Percentiles rank a stretch among this genome's conserved stretches.
These are phyloP conservation scores for Didymella lethalis DNA, from an alignment of 2,329 filamentous ascomycete species.

Conservation along the genomic window DNA sequence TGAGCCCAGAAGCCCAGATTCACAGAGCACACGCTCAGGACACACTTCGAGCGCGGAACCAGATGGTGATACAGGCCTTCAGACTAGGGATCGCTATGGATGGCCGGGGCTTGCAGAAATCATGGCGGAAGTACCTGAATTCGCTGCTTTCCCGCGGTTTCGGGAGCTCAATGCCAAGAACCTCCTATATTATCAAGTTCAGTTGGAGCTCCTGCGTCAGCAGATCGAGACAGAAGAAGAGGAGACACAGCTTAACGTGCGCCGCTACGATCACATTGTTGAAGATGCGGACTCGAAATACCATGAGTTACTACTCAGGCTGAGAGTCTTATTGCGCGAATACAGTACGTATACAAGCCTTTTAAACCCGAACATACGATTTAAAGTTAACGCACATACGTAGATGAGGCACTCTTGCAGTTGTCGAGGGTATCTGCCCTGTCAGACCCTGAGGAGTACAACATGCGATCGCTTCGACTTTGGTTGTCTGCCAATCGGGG, in stretches of 20 bases:
- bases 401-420: constrained; percentile 6
- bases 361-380: too few species aligned
- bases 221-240: neutral
- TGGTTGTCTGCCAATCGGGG: neutral
- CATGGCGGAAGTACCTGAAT: constrained; percentile 1
- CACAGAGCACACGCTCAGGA: too few species aligned
- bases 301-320: neutral
- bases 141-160: constrained; percentile 9
- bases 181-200: constrained; percentile 5
- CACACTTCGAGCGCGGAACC: too few species aligned
- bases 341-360: constrained; percentile 4
- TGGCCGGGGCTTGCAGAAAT: constrained; percentile 7
- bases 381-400: too few species aligned
- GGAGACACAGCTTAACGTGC: neutral
- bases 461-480: neutral
- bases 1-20: too few species aligned
- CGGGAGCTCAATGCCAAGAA: neutral
- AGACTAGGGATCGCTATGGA: neutral
- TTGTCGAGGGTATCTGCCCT: constrained; percentile 1
- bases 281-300: neutral
- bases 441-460: constrained; percentile 5
- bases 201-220: neutral
- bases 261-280: neutral
- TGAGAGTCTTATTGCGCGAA: neutral
- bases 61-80: too few species aligned